Evolutionary conservation across 495 filamentous ascomycete genomes (phyloP), one percentile per base, ranked within the genome.

Genomic region (Lasiosphaeria miniovina): DNA sequence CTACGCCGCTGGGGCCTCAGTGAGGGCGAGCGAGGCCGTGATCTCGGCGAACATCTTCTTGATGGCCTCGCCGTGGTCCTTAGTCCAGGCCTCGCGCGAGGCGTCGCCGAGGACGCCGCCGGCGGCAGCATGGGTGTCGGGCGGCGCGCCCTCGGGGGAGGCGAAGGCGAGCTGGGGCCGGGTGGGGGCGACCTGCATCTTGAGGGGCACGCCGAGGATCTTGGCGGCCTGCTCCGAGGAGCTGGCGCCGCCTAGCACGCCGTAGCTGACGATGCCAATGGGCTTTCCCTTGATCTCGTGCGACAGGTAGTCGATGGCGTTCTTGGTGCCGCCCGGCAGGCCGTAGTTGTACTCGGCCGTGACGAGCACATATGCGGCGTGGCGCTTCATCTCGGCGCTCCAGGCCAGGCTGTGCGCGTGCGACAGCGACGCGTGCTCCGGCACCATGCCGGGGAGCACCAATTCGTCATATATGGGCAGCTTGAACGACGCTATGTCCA

Each of bases 221-320:
- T 71, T 51, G 33, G 60, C 62, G 52, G 74, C 62, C 49, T 79
- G 75, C 48, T 71, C 71, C 36, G 71, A 74, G 2, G 77, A 72
- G 54, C 75, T 77, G 35, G 66, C 68, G 40, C 82, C 82, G 15
- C 82, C 81, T 49, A 73, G 55, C 0, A 77, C 73, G 4, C 84
- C 84, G 71, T 85, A 86, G 55, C 72, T 80, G 12, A 87, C 76
- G 59, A 86, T 76, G 55, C 71, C 73, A 17, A 78, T 79, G 0
- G 83, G 79, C 68, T 86, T 87, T 34, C 79, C 81, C 55, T 68
- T 76, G 84, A 84, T 86, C 66, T 88, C 84, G 61, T 82, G 63
- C 49, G 74, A 71, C 0, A 88, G 74, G 64, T 84, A 86, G 65
- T 87, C 84, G 50, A 87, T 78, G 14, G 85, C 85, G 65, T 86